Conservation (phyloP, 257 asterid species). For the Vinca minor region DNA sequence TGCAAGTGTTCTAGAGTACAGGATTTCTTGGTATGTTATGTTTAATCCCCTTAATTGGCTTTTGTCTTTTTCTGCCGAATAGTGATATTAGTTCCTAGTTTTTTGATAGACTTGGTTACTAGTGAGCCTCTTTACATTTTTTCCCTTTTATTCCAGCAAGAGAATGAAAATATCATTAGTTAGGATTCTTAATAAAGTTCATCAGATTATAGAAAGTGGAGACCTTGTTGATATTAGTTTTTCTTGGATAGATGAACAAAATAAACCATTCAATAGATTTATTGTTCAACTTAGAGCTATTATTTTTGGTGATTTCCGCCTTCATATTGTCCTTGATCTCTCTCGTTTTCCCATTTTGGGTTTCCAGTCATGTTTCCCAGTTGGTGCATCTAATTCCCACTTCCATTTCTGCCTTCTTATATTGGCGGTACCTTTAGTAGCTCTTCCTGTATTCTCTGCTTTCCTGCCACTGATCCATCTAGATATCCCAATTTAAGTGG, state of each 20-base stretch:
- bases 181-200: neutral
- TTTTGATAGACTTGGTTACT: neutral
- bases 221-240: no score
- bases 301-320: no score
- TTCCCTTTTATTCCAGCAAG: neutral
- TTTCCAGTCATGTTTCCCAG: neutral
- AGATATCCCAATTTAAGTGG: neutral
- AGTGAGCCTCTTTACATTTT: neutral
- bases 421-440: neutral
- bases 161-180: neutral
- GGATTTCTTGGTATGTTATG: constrained; percentile 5
- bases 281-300: no score
- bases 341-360: no score
- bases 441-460: neutral
- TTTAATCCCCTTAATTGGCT: neutral
- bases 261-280: no score
- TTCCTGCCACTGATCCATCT: neutral
- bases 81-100: neutral
- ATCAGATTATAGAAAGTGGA: neutral
- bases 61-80: constrained; percentile 1
- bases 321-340: no score
- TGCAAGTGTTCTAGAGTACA: neutral
- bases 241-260: neutral
- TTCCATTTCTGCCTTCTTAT: neutral
- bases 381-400: no score